A percentile compares a stretch with the other conserved stretches of the same genome.
These are phyloP conservation scores for Aspergillus glaucus DNA, from an alignment of 2,329 filamentous ascomycete species.

Conservation along the genomic window DNA sequence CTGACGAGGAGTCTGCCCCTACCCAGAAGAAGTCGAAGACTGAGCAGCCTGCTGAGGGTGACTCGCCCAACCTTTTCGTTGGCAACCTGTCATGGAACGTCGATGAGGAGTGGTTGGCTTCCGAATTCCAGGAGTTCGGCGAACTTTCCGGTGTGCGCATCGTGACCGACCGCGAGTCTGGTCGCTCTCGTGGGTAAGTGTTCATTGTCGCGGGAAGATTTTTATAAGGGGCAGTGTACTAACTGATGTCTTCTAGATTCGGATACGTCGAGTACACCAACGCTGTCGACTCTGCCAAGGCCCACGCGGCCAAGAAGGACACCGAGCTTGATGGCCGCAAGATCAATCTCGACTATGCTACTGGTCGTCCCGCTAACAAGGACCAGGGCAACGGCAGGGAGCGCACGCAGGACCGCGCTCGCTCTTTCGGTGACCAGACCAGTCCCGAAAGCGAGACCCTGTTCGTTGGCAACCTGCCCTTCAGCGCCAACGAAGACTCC, in stretches of 20 bases:
- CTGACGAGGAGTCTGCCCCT: conserved; percentile 38
- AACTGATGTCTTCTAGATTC: conserved; percentile 47
- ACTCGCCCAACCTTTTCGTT: conserved; percentile 66
- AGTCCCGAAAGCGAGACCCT: conserved; percentile 79
- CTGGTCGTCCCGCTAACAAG: conserved; percentile 52
- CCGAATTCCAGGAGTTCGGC: conserved; percentile 74
- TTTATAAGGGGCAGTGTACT: conserved; percentile 3
- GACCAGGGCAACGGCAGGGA: conserved; percentile 50
- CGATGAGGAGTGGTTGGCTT: conserved; percentile 72
- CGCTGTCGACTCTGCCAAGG: conserved; percentile 61
- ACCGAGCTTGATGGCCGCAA: conserved; percentile 66
- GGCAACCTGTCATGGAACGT: conserved; percentile 89
- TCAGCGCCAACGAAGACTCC: conserved; percentile 70
- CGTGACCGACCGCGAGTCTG: conserved; percentile 73
- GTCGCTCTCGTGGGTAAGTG: conserved; percentile 71
- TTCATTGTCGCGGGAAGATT: conserved; percentile 4
- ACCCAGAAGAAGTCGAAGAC: conserved; percentile 59
- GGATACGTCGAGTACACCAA: conserved; percentile 84
- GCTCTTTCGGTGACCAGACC: conserved; percentile 66
- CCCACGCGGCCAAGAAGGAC: conserved; percentile 68
- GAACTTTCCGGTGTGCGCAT: conserved; percentile 68
- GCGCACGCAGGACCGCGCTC: conserved; percentile 49
- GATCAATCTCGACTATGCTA: conserved; percentile 74
- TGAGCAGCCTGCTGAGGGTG: conserved; percentile 26
- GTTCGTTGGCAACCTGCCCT: conserved; percentile 87